phyloP scores from a whole-genome alignment of 345 rosid genomes.

The Eucalyptus victrix region DNA sequence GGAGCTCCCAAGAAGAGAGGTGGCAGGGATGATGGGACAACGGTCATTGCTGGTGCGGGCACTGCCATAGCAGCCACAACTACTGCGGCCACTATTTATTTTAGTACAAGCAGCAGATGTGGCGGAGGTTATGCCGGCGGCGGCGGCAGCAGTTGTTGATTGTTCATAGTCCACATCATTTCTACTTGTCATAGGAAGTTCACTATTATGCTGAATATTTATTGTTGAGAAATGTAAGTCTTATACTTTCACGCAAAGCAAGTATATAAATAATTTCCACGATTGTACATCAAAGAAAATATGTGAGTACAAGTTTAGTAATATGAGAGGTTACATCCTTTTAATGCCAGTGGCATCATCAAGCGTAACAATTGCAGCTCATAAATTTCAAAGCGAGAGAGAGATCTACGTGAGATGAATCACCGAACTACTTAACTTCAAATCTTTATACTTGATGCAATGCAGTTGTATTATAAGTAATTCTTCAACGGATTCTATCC shows the following conservation, averaged over 20 bases:
- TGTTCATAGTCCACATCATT: background rate
- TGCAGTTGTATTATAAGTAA: too few species aligned
- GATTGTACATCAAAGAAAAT: too few species aligned
- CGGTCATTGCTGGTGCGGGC: background rate
- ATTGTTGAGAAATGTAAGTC: background rate
- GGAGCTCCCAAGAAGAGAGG: background rate
- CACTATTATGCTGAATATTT: background rate
- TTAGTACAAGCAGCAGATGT: background rate
- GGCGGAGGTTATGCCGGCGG: too few species aligned
- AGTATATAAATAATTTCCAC: too few species aligned
- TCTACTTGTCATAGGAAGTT: background rate
- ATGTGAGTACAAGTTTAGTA: too few species aligned
- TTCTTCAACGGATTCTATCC: too few species aligned
- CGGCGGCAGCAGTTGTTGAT: background rate
- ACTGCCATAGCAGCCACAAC: background rate
- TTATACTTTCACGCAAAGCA: rapidly evolving
- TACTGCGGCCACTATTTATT: background rate
- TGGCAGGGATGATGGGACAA: background rate
- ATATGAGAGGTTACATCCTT: background rate
- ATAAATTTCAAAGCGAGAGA: too few species aligned
- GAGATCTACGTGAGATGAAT: too few species aligned
- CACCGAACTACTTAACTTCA: too few species aligned
- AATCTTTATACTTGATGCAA: too few species aligned
- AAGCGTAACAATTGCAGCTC: too few species aligned
- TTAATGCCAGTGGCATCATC: too few species aligned